Evolutionary conservation across 139 green algal species (phyloP).

Genomic region (Monoraphidium neglectum): DNA sequence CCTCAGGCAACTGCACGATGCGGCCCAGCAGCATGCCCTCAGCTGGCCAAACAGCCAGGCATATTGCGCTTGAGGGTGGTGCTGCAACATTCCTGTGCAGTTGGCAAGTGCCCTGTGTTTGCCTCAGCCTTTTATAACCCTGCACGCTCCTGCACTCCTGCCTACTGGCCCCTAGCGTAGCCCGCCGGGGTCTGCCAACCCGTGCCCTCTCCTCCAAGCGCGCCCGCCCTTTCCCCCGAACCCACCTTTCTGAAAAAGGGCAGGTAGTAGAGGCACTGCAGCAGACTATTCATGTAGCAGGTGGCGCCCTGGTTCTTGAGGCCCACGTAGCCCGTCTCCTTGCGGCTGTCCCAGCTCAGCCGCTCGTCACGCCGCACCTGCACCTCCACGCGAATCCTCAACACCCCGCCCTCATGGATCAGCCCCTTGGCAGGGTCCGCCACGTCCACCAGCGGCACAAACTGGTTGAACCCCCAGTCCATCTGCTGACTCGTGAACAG

Average conservation of each 20-base stretch:
- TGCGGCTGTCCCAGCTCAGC: constrained; percentile 78
- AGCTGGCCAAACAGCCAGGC: no score
- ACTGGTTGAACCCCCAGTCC: constrained; percentile 93
- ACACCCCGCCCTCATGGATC: constrained; percentile 54
- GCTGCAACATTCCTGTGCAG: no score
- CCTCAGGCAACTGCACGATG: no score
- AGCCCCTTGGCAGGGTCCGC: constrained; percentile 60
- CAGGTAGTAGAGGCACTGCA: constrained; percentile 97
- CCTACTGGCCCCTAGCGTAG: no score
- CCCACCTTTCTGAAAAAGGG: constrained; percentile 86
- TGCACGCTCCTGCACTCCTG: no score
- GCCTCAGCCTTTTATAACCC: no score
- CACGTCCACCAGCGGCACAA: constrained; percentile 70
- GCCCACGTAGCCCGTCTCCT: constrained; percentile 90
- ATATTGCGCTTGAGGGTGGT: no score
- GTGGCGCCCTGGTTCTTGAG: constrained; percentile 98
- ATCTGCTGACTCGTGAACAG: constrained; percentile 63
- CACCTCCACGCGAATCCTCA: constrained; percentile 62
- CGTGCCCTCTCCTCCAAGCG: no score
- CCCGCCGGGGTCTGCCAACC: no score
- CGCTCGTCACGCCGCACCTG: constrained; percentile 42
- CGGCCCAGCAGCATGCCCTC: no score
- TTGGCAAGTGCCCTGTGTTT: no score
- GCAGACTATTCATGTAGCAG: constrained; percentile 99
- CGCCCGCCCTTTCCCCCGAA: no score